Base-by-base conservation (phyloP, 2,329 filamentous ascomycete species). In the Fonsecaea pedrosoi region DNA sequence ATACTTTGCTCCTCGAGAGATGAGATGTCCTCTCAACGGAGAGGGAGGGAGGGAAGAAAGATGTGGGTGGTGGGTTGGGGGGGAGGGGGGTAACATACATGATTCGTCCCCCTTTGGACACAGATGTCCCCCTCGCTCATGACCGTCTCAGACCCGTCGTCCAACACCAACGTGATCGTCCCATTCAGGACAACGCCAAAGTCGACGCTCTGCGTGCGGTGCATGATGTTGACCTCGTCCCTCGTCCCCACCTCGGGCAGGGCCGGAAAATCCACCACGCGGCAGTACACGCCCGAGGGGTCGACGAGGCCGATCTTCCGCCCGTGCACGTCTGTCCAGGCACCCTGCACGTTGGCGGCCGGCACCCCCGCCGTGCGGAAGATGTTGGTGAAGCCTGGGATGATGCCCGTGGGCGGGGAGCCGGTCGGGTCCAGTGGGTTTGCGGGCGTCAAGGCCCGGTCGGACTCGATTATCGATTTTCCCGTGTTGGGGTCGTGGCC, bases 171-270 rank as follows among this genome's bases (percentile, higher is more conserved):
- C 66, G 72, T 67, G 30, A 77, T 72, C 38, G 72, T 72, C 0
- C 75, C 75, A 13, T 72, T 67, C 34, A 77, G 68, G 13, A 77
- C 71, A n/a, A 77, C 70, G 7, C 72, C 75, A 63, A 76, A 76
- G 64, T 77, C 75, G 30, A 77, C 62, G 30, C 72, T 76, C 48
- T 68, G 60, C 9, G 71, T 72, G 3, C 69, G 69, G 53, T 72
- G 71, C 62, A 71, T 70, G 61, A 70, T 55, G 48, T 71, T 71
- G n/a, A 70, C 66, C 1, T 55, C 55, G 42, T 71, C 71, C 15
- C 55, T 38, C 12, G 58, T 40, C 42, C 25, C 25, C 2, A 65
- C 62, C 25, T 21, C 32, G 34, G n/a, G 18, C 15, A 61, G 60
- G 2, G 73, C 71, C 2, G 74, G 72, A 64, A 75, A 74, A 50